Percentiles rank a stretch among this genome's conserved stretches.
Conservation (phyloP, 2,329 filamentous ascomycete genomes). For the Neonectria sp. region DNA sequence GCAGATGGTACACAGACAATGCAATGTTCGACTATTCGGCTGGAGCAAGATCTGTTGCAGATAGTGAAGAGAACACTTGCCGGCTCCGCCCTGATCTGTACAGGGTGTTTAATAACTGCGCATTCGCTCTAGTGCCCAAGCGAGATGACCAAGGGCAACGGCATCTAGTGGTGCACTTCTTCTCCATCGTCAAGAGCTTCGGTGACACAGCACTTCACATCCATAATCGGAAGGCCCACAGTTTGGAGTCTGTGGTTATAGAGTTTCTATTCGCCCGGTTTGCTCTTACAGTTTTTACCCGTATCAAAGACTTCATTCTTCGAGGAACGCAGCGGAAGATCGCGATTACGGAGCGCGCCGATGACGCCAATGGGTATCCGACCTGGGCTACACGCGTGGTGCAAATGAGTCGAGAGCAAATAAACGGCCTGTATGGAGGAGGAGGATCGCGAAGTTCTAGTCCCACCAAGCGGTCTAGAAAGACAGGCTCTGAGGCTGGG, state of each 20-base stretch:
- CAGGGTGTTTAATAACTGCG: constrained; percentile 1
- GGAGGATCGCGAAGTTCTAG: constrained; percentile 3
- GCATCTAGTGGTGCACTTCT: constrained; percentile 14
- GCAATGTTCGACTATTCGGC: constrained; percentile 1
- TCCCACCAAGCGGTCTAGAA: constrained; percentile 8
- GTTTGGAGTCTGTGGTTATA: background rate
- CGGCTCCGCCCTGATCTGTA: constrained; percentile 4
- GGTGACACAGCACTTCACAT: constrained; percentile 1
- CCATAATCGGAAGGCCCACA: constrained; percentile 9
- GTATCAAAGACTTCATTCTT: constrained; percentile 10
- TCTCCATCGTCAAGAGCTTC: background rate
- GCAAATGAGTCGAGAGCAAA: background rate
- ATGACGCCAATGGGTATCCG: background rate
- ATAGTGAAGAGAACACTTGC: constrained; percentile 6
- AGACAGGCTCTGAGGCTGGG: constrained; percentile 5
- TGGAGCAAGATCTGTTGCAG: constrained; percentile 4
- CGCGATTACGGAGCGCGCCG: constrained; percentile 5
- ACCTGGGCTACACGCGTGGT: background rate
- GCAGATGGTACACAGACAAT: constrained; percentile 3
- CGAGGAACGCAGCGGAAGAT: background rate
- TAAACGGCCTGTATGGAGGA: constrained; percentile 1
- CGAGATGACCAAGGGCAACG: background rate
- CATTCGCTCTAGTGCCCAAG: constrained; percentile 6
- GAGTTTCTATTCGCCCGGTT: constrained; percentile 12
- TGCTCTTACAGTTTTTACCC: constrained; percentile 7